Evolutionary conservation across 148 eudicot genomes (phyloP).

Genomic region (Camellia granthamiana): DNA sequence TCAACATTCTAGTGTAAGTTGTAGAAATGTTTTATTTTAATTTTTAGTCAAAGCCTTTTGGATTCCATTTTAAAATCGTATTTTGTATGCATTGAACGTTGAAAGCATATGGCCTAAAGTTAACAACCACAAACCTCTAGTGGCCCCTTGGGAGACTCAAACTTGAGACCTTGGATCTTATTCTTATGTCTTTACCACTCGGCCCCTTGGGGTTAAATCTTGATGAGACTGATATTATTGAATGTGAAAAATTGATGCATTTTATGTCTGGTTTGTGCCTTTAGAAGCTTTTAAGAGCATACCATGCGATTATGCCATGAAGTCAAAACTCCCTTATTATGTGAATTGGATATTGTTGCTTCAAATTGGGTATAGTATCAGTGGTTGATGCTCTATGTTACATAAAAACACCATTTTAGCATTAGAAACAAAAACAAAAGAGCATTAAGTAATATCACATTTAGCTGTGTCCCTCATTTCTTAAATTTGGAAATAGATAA

Average conservation of each 20-base stretch:
- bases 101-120: too few relatives aligned
- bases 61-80: too few relatives aligned
- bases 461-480: background rate
- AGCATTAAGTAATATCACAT: background rate
- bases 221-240: background rate
- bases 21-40: too few relatives aligned
- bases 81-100: too few relatives aligned
- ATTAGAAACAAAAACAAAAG: background rate
- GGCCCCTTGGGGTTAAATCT: slow-evolving; percentile 6
- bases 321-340: slow-evolving; percentile 4
- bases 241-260: background rate
- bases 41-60: too few relatives aligned
- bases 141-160: too few relatives aligned
- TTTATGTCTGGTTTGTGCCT: background rate
- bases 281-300: background rate
- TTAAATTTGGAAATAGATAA: background rate
- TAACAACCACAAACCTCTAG: too few relatives aligned
- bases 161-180: too few relatives aligned
- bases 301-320: background rate
- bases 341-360: background rate
- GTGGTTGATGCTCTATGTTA: background rate
- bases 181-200: too few relatives aligned
- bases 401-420: background rate
- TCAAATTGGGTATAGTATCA: background rate
- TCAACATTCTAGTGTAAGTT: too few relatives aligned